These are phyloP conservation scores for Thuidium tamariscinum DNA, from an alignment of 225 moss, liverwort and hornwort species.

Conservation along the genomic window DNA sequence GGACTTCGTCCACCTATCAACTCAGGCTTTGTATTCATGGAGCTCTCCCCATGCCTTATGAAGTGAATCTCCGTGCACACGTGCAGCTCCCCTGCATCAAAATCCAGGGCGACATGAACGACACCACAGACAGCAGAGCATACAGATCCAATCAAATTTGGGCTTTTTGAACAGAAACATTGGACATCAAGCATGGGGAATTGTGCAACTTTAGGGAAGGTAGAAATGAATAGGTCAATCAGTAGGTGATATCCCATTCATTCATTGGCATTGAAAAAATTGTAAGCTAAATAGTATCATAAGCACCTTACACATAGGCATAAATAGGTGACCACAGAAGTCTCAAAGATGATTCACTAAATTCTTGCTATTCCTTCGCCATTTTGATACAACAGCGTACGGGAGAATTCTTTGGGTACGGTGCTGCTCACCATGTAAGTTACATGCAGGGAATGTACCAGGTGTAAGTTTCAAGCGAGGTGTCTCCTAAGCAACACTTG, in stretches of 20 bases:
- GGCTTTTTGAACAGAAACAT: neutral
- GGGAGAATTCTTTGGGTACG: neutral
- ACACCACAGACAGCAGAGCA: neutral
- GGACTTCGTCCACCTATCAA: conserved; percentile 44
- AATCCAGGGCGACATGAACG: neutral
- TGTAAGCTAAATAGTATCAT: neutral
- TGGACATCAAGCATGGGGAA: neutral
- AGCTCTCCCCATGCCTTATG: conserved; percentile 63
- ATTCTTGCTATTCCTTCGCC: neutral
- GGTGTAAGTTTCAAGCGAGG: neutral
- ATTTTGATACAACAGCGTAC: neutral
- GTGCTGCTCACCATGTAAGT: neutral
- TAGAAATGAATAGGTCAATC: neutral
- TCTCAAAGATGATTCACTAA: neutral
- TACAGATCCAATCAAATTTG: neutral
- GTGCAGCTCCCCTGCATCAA: conserved; percentile 6
- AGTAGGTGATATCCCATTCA: neutral
- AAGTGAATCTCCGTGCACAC: conserved; percentile 57
- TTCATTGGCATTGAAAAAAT: neutral
- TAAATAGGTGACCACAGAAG: neutral
- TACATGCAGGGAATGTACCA: neutral
- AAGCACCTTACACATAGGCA: neutral
- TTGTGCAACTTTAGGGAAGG: neutral
- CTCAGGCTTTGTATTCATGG: conserved; percentile 44
- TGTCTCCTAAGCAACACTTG: neutral